These are phyloP conservation scores for Brachypodium distachyon DNA, from an alignment of 202 grass and related monocot species.

Conservation along the genomic window DNA sequence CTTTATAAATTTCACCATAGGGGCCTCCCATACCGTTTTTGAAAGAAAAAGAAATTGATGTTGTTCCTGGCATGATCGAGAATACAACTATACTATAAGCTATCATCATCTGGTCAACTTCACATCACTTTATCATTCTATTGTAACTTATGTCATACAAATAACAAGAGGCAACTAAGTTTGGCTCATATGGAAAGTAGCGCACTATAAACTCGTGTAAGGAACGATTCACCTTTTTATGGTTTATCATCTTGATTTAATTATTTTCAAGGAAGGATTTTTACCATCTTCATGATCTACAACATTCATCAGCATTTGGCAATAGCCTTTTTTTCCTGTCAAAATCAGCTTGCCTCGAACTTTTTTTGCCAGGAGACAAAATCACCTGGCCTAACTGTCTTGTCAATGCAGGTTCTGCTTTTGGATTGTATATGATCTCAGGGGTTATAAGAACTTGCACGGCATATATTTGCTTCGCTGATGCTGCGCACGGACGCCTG, in stretches of 20 bases:
- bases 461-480: neutral
- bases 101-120: neutral
- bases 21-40: no score
- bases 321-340: neutral
- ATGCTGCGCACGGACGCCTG: neutral
- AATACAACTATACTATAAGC: neutral
- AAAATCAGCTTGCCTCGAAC: neutral
- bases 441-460: constrained; percentile 9
- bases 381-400: neutral
- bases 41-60: no score
- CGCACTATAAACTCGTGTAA: neutral
- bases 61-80: neutral
- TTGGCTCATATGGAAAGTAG: neutral
- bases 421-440: constrained; percentile 7
- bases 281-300: neutral
- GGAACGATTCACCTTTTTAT: neutral
- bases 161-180: neutral
- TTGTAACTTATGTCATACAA: neutral
- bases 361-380: neutral
- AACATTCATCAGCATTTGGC: neutral
- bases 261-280: neutral
- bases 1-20: no score
- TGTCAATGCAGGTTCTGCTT: constrained; percentile 22
- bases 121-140: neutral
- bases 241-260: neutral